Evolutionary conservation across 768 basidiomycete genomes (phyloP).

Genomic region (Russula griseocarnosa): DNA sequence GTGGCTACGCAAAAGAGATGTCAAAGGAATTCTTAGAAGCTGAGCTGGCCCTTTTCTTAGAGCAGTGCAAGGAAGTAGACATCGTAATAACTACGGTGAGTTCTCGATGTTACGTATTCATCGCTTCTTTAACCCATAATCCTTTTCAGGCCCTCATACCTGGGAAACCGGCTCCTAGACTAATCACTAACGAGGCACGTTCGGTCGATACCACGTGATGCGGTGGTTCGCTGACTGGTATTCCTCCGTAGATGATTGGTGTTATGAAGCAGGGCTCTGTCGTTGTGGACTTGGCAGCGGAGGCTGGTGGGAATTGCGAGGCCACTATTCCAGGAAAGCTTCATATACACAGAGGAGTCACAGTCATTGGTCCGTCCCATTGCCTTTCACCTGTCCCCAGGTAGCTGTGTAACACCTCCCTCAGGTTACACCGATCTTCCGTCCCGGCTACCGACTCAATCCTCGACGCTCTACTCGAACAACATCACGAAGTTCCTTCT

Average conservation of each 20-base stretch:
- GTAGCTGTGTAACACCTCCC: neutral
- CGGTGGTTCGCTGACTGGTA: neutral
- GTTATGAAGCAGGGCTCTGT: conserved; percentile 93
- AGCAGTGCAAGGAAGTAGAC: conserved; percentile 86
- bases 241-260: conserved; percentile 55
- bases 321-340: conserved; percentile 77
- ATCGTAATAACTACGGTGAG: conserved; percentile 80
- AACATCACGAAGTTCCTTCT: conserved; percentile 87
- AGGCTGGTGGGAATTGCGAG: conserved; percentile 87
- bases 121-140: neutral
- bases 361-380: conserved; percentile 58
- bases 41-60: conserved; percentile 84
- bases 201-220: neutral
- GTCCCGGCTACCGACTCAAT: conserved; percentile 85
- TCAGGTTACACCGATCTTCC: conserved; percentile 80
- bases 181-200: conserved; percentile 65
- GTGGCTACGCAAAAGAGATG: conserved; percentile 89
- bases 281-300: conserved; percentile 81
- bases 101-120: neutral
- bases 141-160: conserved; percentile 67
- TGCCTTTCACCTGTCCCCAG: neutral
- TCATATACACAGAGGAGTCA: conserved; percentile 67
- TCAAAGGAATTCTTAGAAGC: conserved; percentile 85
- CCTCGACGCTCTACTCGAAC: conserved; percentile 86
- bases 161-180: conserved; percentile 79